phyloP scores from a whole-genome alignment of 768 basidiomycete genomes.

The Podaxis rugospora region DNA sequence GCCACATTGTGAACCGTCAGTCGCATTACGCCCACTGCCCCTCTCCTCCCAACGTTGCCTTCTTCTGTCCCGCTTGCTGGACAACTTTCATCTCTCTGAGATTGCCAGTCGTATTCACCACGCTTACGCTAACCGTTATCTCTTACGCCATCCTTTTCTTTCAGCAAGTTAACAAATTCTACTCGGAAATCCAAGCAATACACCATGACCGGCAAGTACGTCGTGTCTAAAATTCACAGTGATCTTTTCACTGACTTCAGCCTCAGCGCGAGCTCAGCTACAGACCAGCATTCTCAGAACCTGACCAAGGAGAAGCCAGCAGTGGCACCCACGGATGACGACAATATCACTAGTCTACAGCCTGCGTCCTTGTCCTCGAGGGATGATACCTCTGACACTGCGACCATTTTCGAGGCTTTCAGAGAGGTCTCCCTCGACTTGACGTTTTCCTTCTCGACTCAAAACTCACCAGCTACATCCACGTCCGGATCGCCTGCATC shows the following conservation, averaged over 20 bases:
- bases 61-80: not conserved
- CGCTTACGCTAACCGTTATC: not conserved
- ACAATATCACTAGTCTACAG: constrained; percentile 23
- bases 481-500: constrained; percentile 25
- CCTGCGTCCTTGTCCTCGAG: constrained; percentile 14
- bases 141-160: not conserved
- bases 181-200: not conserved
- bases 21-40: not conserved
- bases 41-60: not conserved
- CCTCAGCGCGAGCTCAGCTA: constrained; percentile 8
- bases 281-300: constrained; percentile 16
- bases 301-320: constrained; percentile 14
- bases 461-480: constrained; percentile 35
- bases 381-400: constrained; percentile 11
- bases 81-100: not conserved
- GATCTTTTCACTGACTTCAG: not conserved
- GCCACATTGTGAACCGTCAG: not conserved
- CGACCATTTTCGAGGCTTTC: constrained; percentile 36
- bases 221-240: not conserved
- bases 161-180: not conserved
- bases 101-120: not conserved
- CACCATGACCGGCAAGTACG: not conserved
- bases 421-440: constrained; percentile 44
- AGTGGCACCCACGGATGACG: constrained; percentile 15
- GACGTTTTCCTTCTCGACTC: constrained; percentile 34